Conservation (phyloP, 2,329 filamentous ascomycete species). For the Botrytis galanthina region DNA sequence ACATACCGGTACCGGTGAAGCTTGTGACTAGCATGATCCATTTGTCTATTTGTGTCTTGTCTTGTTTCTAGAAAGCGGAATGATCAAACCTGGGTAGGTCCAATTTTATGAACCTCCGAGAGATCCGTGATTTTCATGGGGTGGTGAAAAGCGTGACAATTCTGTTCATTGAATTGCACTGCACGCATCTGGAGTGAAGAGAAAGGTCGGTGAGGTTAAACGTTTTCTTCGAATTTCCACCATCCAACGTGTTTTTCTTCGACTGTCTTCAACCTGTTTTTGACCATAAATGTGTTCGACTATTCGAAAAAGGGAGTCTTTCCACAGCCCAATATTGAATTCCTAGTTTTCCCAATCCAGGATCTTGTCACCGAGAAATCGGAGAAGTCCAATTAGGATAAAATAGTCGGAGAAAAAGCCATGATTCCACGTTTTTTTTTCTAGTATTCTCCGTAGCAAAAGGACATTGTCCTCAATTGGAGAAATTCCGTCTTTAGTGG, state of each 20-base stretch:
- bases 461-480: background rate
- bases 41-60: background rate
- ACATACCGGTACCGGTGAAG: slow-evolving; percentile 1
- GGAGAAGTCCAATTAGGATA: background rate
- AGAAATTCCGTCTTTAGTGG: background rate
- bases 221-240: background rate
- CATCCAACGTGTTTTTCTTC: background rate
- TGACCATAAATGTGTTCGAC: background rate
- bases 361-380: background rate
- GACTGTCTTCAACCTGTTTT: background rate
- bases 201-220: background rate
- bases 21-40: background rate
- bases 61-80: background rate
- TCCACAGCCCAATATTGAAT: background rate
- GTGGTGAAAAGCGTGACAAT: background rate
- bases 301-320: background rate
- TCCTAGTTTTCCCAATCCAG: background rate
- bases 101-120: background rate
- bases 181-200: background rate
- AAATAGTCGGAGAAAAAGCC: background rate
- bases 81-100: background rate
- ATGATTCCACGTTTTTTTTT: background rate
- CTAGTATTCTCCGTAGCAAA: background rate
- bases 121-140: background rate
- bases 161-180: background rate